phyloP scores from a whole-genome alignment of 371 early-diverging fungal species.

The Catenaria anguillulae region DNA sequence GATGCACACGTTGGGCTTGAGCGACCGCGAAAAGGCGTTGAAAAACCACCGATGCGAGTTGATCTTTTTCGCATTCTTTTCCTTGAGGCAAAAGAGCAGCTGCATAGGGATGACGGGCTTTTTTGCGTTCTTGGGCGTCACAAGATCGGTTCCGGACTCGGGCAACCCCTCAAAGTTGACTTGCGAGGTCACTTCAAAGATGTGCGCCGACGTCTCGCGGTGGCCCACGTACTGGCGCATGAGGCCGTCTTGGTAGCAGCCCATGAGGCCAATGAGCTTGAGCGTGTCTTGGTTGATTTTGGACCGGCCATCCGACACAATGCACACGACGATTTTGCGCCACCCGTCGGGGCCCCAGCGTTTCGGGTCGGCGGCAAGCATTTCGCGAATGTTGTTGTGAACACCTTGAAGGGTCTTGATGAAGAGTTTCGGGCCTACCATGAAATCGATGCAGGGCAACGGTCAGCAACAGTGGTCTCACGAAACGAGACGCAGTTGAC shows the following conservation, averaged over 20 bases:
- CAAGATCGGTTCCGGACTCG: constrained; percentile 3
- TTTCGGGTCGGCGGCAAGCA: constrained; percentile 48
- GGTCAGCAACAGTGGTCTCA: too few species aligned
- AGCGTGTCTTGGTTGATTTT: constrained; percentile 42
- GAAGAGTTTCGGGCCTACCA: constrained; percentile 29
- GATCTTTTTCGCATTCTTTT: constrained; percentile 76
- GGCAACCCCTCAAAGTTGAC: not conserved
- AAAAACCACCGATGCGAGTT: constrained; percentile 82
- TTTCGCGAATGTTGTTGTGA: constrained; percentile 69
- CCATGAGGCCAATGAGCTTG: constrained; percentile 42
- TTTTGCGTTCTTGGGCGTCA: not conserved
- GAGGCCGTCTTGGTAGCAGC: constrained; percentile 35
- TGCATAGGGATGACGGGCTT: constrained; percentile 53
- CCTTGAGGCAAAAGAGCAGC: constrained; percentile 66
- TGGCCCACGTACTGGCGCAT: constrained; percentile 20
- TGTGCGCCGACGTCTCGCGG: constrained; percentile 43
- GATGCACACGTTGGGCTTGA: constrained; percentile 59
- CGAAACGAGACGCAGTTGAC: too few species aligned
- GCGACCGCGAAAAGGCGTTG: constrained; percentile 47
- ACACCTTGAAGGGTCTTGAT: constrained; percentile 59
- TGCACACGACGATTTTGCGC: constrained; percentile 68
- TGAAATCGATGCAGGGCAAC: too few species aligned
- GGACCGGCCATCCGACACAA: constrained; percentile 65
- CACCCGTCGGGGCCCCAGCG: constrained; percentile 63
- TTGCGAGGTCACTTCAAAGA: constrained; percentile 76